phyloP scores from a whole-genome alignment of 2,329 filamentous ascomycete species.

The Talaromyces sp. region DNA sequence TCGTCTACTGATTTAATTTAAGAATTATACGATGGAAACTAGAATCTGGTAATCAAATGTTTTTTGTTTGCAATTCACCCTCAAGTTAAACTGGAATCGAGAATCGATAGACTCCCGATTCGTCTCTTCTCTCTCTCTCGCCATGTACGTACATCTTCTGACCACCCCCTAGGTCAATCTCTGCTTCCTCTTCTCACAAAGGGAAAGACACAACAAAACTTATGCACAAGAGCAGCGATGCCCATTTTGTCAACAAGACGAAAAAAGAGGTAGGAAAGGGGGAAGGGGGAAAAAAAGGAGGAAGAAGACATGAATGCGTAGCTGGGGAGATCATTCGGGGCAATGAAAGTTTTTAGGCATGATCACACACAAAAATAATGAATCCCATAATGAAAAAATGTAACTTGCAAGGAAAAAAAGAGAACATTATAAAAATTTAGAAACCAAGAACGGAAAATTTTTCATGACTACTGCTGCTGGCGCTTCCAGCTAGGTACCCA shows the following conservation, averaged over 20 bases:
- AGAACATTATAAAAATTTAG: conserved; percentile 3
- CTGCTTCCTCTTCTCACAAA: background rate
- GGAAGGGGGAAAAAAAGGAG: background rate
- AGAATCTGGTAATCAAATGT: background rate
- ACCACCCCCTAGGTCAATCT: background rate
- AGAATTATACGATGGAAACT: background rate
- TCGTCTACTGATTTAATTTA: too few relatives aligned
- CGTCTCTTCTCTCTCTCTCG: background rate
- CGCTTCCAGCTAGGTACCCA: conserved; percentile 36
- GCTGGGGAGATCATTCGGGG: background rate
- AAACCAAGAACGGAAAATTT: background rate
- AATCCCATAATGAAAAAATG: background rate
- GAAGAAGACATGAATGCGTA: background rate
- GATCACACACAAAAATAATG: background rate
- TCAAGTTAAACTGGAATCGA: background rate
- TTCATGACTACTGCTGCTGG: conserved; percentile 21
- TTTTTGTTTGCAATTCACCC: background rate
- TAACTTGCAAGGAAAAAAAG: background rate
- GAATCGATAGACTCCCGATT: background rate
- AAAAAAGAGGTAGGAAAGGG: background rate
- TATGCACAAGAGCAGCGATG: conserved; percentile 1
- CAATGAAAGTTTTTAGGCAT: background rate
- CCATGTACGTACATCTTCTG: background rate
- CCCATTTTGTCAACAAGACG: background rate
- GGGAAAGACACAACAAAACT: background rate